Evolutionary conservation across 1,284 basidiomycete genomes (phyloP).

Genomic region (Malassezia obtusa): DNA sequence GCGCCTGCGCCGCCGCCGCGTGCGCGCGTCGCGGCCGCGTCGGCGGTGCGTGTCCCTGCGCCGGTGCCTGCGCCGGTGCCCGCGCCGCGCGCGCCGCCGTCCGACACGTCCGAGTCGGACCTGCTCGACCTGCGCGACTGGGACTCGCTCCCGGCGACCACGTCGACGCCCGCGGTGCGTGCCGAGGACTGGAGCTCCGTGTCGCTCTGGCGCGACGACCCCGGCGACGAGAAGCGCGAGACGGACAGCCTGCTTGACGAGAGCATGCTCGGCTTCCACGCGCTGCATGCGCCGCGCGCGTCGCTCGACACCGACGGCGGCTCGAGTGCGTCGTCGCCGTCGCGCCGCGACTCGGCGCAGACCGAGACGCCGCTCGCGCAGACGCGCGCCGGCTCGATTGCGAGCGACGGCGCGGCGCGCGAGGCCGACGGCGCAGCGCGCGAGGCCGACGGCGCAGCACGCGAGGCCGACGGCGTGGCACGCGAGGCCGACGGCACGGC

Average conservation of each 20-base stretch:
- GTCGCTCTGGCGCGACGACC: background rate
- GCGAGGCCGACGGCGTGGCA: too few species aligned
- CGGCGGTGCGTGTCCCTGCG: background rate
- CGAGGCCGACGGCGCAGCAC: too few species aligned
- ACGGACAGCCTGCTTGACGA: background rate
- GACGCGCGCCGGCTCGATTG: too few species aligned
- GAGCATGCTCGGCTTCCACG: background rate
- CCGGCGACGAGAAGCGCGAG: background rate
- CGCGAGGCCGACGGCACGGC: too few species aligned
- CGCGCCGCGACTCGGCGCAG: too few species aligned
- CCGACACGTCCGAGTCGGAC: background rate
- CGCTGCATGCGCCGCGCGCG: too few species aligned
- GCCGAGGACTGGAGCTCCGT: background rate
- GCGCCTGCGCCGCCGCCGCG: slow-evolving; percentile 54
- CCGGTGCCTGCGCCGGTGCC: background rate
- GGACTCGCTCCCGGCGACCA: background rate
- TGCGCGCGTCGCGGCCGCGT: background rate
- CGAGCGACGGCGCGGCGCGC: too few species aligned
- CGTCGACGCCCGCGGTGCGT: background rate
- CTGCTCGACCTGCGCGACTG: background rate
- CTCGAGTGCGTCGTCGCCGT: too few species aligned
- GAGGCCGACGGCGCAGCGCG: too few species aligned
- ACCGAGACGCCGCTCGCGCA: too few species aligned
- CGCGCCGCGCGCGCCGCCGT: background rate
- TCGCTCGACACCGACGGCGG: too few species aligned